Conservation (phyloP, 192 early-diverging fungal genomes). For the Phlyctochytrium bullatum region DNA sequence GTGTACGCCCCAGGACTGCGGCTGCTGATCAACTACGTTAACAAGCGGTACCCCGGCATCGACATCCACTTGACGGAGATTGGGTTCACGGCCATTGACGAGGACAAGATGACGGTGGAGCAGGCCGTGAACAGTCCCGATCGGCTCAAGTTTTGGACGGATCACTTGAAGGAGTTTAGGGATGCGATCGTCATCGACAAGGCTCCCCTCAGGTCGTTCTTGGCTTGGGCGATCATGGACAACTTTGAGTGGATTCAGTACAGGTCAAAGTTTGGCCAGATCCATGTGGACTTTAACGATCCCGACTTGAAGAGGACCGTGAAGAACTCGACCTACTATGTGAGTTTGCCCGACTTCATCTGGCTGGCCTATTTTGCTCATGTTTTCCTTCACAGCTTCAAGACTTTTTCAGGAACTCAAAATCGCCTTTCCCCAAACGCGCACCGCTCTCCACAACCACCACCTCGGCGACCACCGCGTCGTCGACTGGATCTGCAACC, state of each 20-base stretch:
- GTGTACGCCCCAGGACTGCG: slow-evolving; percentile 7
- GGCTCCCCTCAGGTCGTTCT: neutral
- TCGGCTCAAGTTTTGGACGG: neutral
- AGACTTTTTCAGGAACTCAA: neutral
- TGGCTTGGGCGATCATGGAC: slow-evolving; percentile 9
- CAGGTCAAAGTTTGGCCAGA: neutral
- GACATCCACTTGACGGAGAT: slow-evolving; percentile 23
- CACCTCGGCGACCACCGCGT: too few relatives aligned
- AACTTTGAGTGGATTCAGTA: slow-evolving; percentile 12
- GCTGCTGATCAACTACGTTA: slow-evolving; percentile 6
- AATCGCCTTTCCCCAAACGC: slow-evolving; percentile 1
- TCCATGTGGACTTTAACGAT: neutral
- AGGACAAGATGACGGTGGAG: neutral
- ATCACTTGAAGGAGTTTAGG: slow-evolving; percentile 3
- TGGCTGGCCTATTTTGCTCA: neutral
- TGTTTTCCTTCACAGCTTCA: neutral
- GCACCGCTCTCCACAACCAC: neutral
- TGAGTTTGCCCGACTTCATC: neutral
- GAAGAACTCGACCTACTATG: slow-evolving; percentile 4
- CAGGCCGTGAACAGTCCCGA: neutral
- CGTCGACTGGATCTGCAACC: too few relatives aligned
- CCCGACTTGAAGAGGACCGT: neutral
- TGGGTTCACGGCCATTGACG: neutral
- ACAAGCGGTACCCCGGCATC: slow-evolving; percentile 18
- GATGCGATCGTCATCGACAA: slow-evolving; percentile 1